phyloP scores from a whole-genome alignment of 192 early-diverging fungal genomes.

The Backusella mclennaniae region DNA sequence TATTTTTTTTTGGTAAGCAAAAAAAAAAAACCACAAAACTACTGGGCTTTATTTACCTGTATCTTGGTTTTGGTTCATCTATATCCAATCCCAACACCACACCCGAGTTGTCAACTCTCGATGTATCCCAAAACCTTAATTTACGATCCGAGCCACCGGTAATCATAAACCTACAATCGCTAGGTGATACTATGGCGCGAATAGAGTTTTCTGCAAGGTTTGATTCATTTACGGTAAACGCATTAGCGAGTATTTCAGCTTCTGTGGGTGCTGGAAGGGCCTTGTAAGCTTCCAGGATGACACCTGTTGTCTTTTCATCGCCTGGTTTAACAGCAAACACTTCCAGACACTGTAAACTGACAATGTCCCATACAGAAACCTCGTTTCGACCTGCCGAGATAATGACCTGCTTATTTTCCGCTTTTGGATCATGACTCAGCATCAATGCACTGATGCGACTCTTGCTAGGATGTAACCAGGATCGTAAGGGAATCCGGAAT shows the following conservation, averaged over 20 bases:
- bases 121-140: conserved; percentile 81
- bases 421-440: conserved; percentile 44
- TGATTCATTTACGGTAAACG: conserved; percentile 54
- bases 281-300: conserved; percentile 48
- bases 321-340: conserved; percentile 63
- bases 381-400: conserved; percentile 73
- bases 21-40: not conserved
- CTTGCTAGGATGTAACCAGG: conserved; percentile 76
- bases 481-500: conserved; percentile 65
- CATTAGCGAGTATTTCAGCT: conserved; percentile 49
- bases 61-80: conserved; percentile 55
- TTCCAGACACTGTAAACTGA: conserved; percentile 63
- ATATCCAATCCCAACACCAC: conserved; percentile 65
- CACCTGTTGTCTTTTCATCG: conserved; percentile 45
- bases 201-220: conserved; percentile 59
- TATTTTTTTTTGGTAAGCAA: not conserved
- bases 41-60: conserved; percentile 46
- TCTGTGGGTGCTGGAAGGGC: conserved; percentile 41
- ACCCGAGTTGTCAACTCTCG: conserved; percentile 67
- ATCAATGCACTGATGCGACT: conserved; percentile 57
- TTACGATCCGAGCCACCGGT: conserved; percentile 83
- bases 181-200: conserved; percentile 55
- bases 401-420: conserved; percentile 51
- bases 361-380: conserved; percentile 82
- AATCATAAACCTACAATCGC: conserved; percentile 64